Evolutionary conservation across 225 moss, liverwort and hornwort species (phyloP).

Genomic region (Neckera pumila): DNA sequence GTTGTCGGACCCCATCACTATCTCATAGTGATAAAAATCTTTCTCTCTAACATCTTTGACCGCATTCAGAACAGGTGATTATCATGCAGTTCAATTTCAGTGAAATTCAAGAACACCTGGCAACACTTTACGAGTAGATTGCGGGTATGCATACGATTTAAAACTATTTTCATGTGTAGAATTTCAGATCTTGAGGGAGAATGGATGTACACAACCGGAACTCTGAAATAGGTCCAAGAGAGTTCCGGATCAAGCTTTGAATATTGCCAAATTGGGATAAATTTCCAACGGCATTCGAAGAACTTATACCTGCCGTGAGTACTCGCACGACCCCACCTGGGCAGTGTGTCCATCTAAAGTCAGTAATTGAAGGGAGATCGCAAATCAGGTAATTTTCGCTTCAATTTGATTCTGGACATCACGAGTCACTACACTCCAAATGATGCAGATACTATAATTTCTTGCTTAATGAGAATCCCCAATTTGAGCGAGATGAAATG

Average conservation of each 20-base stretch:
- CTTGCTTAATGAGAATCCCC: neutral
- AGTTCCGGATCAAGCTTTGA: neutral
- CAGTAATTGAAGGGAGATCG: neutral
- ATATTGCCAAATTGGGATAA: neutral
- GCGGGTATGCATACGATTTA: neutral
- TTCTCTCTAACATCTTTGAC: slow-evolving; percentile 27
- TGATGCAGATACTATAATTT: neutral
- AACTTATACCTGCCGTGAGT: slow-evolving; percentile 15
- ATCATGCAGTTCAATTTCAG: neutral
- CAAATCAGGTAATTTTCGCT: neutral
- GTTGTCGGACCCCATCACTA: slow-evolving; percentile 14
- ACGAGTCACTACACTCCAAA: neutral
- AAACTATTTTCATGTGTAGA: neutral
- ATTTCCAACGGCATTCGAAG: neutral
- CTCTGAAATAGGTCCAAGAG: neutral
- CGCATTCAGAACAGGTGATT: neutral
- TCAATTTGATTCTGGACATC: neutral
- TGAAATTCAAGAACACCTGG: neutral
- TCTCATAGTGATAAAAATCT: slow-evolving; percentile 20
- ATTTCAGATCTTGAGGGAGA: neutral
- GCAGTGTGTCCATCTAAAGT: neutral
- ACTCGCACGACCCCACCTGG: slow-evolving; percentile 33
- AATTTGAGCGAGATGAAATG: neutral
- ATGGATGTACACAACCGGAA: neutral
- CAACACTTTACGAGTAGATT: neutral